Base-by-base conservation (phyloP, 768 basidiomycete genomes). In the Asterophora parasitica region DNA sequence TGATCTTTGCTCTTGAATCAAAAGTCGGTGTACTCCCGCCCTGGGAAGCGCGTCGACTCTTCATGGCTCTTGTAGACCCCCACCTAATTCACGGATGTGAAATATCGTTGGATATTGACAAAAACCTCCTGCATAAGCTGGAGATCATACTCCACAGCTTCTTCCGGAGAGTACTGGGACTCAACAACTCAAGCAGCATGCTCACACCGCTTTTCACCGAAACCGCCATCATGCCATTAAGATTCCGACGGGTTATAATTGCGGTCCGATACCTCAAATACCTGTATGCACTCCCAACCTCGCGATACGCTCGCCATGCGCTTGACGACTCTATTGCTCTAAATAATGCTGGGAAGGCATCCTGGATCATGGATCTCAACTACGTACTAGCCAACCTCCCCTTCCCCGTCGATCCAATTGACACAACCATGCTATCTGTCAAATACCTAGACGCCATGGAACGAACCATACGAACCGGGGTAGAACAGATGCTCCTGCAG, bases 1-100 rank as follows among this genome's bases (percentile, higher is more conserved):
- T 23, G 51, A 57, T 23, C 33, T 60, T 23, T 3, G 52, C 47
- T 2, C 40, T 60, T 13, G 51, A 58, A 33, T 46, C 46, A 9
- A 36, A 46, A 17, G 48, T 53, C 19, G 61, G 60, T 1, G 32
- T 38, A 6, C 7, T 64, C 2, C 42, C 57, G 4, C 53, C 58
- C 4, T 34, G 35, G 40, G 52, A 58, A 15, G 46, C 47, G 5
- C 44, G 42, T 8, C 48, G 51, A 42, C 39, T 63, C 2, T 61
- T 59, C 40, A 60, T 52, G 49, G 58, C 50, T 0, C 49, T 50
- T 0, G 47, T 64, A 0, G 59, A 64, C 43, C 58, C 59, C 7
- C 62, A 60, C 39, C 56, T 61, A 1, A 59, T 44, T 0, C 58
- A 53, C 7, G 58, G 58, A 2, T 57, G 57, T 15, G 57, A 63